Conservation (phyloP, 2,329 filamentous ascomycete species). For the Claviceps sp. region DNA sequence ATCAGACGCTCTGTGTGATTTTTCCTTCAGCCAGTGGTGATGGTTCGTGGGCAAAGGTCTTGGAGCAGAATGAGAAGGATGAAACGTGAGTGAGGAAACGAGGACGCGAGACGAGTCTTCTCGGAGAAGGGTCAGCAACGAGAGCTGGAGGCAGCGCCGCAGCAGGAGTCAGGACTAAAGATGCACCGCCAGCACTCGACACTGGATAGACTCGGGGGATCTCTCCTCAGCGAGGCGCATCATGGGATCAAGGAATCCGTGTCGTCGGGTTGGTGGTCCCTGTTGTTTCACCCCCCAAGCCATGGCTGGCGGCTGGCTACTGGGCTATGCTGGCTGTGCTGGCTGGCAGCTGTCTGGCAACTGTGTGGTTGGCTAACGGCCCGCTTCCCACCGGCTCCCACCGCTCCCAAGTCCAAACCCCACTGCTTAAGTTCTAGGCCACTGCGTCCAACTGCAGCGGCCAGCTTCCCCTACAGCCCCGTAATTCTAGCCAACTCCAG, state of each 20-base stretch:
- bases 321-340: background rate
- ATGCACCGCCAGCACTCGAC: background rate
- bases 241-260: background rate
- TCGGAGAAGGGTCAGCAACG: background rate
- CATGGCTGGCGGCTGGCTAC: background rate
- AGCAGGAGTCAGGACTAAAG: background rate
- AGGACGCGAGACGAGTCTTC: background rate
- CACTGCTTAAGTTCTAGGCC: too few relatives aligned
- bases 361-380: too few relatives aligned
- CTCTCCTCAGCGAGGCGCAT: background rate
- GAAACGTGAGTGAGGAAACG: background rate
- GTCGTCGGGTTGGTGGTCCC: background rate
- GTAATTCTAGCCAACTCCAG: too few relatives aligned
- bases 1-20: background rate
- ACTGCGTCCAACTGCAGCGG: background rate
- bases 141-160: background rate
- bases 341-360: background rate
- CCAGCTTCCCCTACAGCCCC: background rate
- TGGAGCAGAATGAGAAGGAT: background rate
- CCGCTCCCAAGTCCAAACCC: too few relatives aligned
- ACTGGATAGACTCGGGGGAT: conserved; percentile 1
- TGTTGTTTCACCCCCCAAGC: background rate
- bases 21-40: background rate
- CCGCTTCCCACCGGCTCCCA: too few relatives aligned
- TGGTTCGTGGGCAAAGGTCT: background rate